Percentiles rank a stretch among this genome's conserved stretches.
phyloP scores from a whole-genome alignment of 1,139 yeast genomes.

The Blastobotrys persicus region DNA sequence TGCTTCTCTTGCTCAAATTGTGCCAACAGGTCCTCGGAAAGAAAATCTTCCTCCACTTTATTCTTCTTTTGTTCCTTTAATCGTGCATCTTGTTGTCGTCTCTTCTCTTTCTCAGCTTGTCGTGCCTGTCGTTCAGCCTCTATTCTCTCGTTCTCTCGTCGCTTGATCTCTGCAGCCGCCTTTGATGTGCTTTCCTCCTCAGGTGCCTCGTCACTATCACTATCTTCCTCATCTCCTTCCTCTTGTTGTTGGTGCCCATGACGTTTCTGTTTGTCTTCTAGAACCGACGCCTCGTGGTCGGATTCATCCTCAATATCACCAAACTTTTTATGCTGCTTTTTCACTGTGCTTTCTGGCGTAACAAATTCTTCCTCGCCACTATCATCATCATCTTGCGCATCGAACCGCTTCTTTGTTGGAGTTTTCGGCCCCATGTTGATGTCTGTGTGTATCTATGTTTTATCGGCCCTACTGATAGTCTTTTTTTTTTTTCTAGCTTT shows the following conservation, averaged over 20 bases:
- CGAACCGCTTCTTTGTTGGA: neutral
- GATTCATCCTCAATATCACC: neutral
- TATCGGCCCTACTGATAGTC: neutral
- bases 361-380: conserved; percentile 6
- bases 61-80: conserved; percentile 21
- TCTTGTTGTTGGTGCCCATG: neutral
- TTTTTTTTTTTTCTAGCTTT: neutral
- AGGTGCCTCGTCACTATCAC: conserved; percentile 28
- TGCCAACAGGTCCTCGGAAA: conserved; percentile 20
- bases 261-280: neutral
- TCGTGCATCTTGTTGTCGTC: conserved; percentile 22
- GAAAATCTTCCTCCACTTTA: conserved; percentile 13
- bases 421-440: conserved; percentile 3
- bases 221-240: conserved; percentile 11
- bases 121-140: conserved; percentile 14
- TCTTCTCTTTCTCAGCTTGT: conserved; percentile 21
- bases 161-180: conserved; percentile 18
- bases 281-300: neutral
- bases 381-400: neutral
- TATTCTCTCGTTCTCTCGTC: conserved; percentile 12
- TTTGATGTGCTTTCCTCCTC: conserved; percentile 25
- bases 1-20: conserved; percentile 16
- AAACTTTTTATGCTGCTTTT: conserved; percentile 6
- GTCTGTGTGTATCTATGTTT: neutral
- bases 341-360: neutral